Base-by-base conservation (phyloP, 495 filamentous ascomycete species). In the Lepidopterella palustris region DNA sequence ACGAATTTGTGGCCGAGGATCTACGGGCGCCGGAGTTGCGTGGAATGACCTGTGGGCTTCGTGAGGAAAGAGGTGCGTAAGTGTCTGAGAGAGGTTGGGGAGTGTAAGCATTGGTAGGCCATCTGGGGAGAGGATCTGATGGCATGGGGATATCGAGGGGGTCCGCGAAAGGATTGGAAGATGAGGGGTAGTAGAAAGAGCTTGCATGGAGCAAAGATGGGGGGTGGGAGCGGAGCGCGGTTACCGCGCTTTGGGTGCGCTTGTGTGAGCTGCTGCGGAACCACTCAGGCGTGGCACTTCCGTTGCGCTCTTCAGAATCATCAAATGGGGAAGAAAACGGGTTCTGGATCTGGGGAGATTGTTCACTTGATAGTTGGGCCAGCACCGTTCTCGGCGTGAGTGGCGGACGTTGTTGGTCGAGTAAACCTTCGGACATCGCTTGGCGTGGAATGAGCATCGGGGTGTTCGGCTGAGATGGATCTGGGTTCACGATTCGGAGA, bases 271-370 rank as follows among this genome's bases (percentile, higher is more conserved):
- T 56, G 6, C 60, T 49, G 0, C 35, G 32, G 21, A 64, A 55
- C 65, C 65, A 68, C 26, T 68, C 65, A 13, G 65, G 65, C n/a
- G 65, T 67, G 26, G 60, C 57, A 40, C 57, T 60, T 15, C 60
- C 60, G 21, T 60, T 60, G 23, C 53, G 57, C 9, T 50, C 53
- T 35, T 61, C 58, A 8, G 63, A 42, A n/a, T 68, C 50, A 28
- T 61, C 61, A 5, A 59, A 15, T 18, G 63, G 57, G 6, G 58
- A 61, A 18, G 61, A 53, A 18, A 64, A 68, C 3, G 61, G 58
- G 10, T 35, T 40, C n/a, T 15, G 25, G 24, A 45, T 68, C 61
- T 59, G 42, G 57, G 23, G 57, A 64, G 18, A 26, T 53, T 2
- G 35, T 10, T 15, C 60, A 26, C 9, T 52, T 40, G 13, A 57